Conservation (phyloP, 345 rosid genomes). For the Turnera subulata region DNA sequence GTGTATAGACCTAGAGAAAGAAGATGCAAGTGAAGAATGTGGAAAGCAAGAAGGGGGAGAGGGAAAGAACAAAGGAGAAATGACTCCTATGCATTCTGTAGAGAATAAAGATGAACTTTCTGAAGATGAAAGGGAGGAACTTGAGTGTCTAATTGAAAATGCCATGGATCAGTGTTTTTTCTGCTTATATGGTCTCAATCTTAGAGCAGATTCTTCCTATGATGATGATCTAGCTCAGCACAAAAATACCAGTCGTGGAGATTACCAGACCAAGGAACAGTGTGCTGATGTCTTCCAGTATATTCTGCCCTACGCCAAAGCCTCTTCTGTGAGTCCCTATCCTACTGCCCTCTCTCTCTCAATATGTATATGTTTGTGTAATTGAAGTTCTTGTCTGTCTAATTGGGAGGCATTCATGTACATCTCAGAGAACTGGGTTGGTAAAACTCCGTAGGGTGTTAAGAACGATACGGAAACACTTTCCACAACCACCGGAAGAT, state of each 20-base stretch:
- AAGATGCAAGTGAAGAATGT: constrained; percentile 16
- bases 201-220: constrained; percentile 79
- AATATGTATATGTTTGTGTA: background rate
- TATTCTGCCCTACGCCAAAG: constrained; percentile 83
- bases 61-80: constrained; percentile 34
- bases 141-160: constrained; percentile 74
- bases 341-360: constrained; percentile 17
- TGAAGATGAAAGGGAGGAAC: constrained; percentile 84
- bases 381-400: constrained; percentile 16
- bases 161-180: constrained; percentile 95
- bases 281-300: constrained; percentile 98
- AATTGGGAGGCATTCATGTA: constrained; percentile 12
- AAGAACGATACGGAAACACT: constrained; percentile 92
- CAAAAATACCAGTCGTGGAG: constrained; percentile 89
- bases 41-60: constrained; percentile 26
- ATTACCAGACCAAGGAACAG: constrained; percentile 95
- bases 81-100: constrained; percentile 23
- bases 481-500: constrained; percentile 87
- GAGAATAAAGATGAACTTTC: constrained; percentile 44
- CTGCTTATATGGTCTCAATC: constrained; percentile 95
- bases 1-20: constrained; percentile 23
- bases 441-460: constrained; percentile 95
- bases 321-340: constrained; percentile 72
- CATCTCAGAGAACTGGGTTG: constrained; percentile 78
- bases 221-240: constrained; percentile 89